phyloP scores from a whole-genome alignment of 2,329 filamentous ascomycete species.

The Gnomoniopsis smithogilvyi region DNA sequence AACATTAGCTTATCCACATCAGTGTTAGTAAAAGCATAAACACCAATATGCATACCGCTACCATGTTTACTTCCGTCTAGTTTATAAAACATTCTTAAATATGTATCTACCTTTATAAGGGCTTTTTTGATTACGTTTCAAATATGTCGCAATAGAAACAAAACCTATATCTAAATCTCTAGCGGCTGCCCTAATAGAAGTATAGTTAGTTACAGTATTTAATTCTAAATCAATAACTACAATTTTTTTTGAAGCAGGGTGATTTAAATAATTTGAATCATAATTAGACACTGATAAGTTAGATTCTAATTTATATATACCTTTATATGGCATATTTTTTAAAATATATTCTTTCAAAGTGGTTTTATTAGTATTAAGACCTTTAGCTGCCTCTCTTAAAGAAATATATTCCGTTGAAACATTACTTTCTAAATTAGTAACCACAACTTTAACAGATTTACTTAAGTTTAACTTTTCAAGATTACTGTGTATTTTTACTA shows the following conservation, averaged over 20 bases:
- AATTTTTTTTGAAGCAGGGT: background rate
- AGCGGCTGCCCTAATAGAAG: background rate
- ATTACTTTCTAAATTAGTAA: background rate
- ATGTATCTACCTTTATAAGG: background rate
- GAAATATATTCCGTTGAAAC: background rate
- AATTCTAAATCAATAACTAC: background rate
- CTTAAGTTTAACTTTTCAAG: background rate
- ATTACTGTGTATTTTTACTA: background rate
- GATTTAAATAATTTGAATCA: background rate
- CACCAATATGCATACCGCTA: background rate
- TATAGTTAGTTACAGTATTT: background rate
- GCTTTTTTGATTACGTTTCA: background rate
- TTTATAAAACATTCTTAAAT: background rate
- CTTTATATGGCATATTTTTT: background rate
- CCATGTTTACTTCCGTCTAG: background rate
- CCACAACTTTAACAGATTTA: background rate
- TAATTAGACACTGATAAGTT: background rate
- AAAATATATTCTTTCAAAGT: background rate
- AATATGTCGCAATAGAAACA: background rate
- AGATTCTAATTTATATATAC: background rate
- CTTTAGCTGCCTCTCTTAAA: background rate
- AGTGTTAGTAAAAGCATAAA: slow-evolving; percentile 4
- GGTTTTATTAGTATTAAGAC: background rate
- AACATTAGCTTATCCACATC: background rate
- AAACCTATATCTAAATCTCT: background rate